Evolutionary conservation across 2,329 filamentous ascomycete species (phyloP), one percentile per base, ranked within the genome.

Genomic region (Stagonosporopsis cucurbitacearum): DNA sequence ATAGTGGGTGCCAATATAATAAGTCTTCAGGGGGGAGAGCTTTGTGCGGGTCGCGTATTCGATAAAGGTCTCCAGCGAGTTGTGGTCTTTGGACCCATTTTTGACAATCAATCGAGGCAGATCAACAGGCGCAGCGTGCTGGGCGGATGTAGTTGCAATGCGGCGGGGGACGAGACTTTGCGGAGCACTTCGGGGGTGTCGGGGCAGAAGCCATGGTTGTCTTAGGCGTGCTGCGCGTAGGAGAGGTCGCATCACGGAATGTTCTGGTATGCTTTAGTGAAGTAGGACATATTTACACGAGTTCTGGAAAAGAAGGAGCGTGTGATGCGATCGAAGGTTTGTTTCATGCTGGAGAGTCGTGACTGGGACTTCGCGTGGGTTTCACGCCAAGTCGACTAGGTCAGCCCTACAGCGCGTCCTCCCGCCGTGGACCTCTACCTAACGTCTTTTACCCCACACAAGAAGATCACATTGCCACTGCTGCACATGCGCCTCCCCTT

Each of bases 1-100:
- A 77, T 90, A 94, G 71, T 84, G 84, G 0, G 90, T 94, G 62
- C 91, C 91, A 37, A 87, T 79, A 70, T 87, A 93, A 40, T 86
- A 81, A 0, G 85, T 86, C 15, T 83, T 86, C 4, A 72, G 76
- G 0, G 78, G 73, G 59, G 84, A 80, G 20, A 92, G 79, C 0
- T 81, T 79, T 0, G 77, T 81, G 45, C 83, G 82, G 19, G 80
- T 71, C 5, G 87, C 87, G 71, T 92, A 87, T 23, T 81, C 77
- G 25, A 89, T 73, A 71, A 92, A 94, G 0, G 86, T 84, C 1
- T 78, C 63, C 4, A 92, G 80, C 66, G 88, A 83, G 61, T 85
- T 77, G 72, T 93, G 90, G 41, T 84, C 73, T 17, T 55, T 46
- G 15, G 72, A 75, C 33, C 73, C 74, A 9, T 65, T 70, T 2